Base-by-base conservation (phyloP, 768 basidiomycete species). In the Termitomyces sp. region DNA sequence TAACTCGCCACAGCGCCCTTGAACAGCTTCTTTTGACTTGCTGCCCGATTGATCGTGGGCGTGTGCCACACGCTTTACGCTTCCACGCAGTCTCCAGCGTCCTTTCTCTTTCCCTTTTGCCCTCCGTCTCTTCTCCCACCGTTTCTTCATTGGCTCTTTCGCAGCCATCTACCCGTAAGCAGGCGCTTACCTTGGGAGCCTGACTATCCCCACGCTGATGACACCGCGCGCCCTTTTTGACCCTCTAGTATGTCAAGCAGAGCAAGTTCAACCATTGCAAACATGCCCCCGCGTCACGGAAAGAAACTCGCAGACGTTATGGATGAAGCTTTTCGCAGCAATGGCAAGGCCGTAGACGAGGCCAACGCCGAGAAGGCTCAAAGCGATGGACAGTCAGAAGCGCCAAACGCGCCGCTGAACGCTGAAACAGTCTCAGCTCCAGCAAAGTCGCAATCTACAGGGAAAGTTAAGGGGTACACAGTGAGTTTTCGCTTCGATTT, bases 231-330 rank as follows among this genome's bases (percentile, higher is more conserved):
- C 49, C 50, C 54, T 46, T 7, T 49, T 49, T 26, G 35, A 23
- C 36, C 54, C 28, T 33, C 26, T 52, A 61, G 60, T 38, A 74
- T 74, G 72, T 74, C 75, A 43, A 74, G 68, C 67, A 69, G 68
- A 49, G 66, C 71, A 62, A 75, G 74, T 65, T 69, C 72, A 53
- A 71, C 68, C 66, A 63, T 72, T 52, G 74, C 72, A 63, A 73
- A 72, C 66, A 72, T 73, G 62, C 72, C 72, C 51, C 63, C 68
- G 56, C 68, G 66, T 58, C 69, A 62, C 43, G 61, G 64, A 33
- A 67, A 70, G 60, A 70, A 64, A 50, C 67, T 72, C n/a, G 70
- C 69, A 9, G 68, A 65, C 12, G 68, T 66, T 43, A 68, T 74
- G 69, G 73, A 75, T 48, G 68, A 69, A 33, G 66, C 68, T 23